These are phyloP conservation scores for Ophiocordyceps camponoti-saundersi DNA, from an alignment of 2,329 filamentous ascomycete species.

Conservation along the genomic window DNA sequence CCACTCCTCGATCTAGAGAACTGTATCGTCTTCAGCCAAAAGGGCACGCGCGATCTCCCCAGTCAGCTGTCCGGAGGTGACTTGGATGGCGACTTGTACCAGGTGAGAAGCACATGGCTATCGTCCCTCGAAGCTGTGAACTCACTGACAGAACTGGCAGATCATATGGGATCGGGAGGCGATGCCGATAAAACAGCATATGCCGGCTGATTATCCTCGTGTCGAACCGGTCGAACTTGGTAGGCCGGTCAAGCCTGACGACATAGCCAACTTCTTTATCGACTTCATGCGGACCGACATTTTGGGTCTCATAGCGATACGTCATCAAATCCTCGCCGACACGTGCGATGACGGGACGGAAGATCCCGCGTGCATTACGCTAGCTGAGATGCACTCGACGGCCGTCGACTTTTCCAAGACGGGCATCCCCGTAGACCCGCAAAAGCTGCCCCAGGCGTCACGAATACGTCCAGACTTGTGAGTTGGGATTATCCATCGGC, in stretches of 20 bases:
- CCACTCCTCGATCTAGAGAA: constrained; percentile 48
- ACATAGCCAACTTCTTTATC: constrained; percentile 73
- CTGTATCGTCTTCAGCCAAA: constrained; percentile 62
- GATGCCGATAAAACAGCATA: constrained; percentile 21
- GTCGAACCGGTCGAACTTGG: constrained; percentile 39
- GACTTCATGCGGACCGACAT: constrained; percentile 54
- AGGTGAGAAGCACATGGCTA: not conserved
- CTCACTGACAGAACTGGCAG: constrained; percentile 20
- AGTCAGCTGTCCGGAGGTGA: constrained; percentile 70
- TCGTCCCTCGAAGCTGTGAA: not conserved
- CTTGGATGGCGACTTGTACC: constrained; percentile 65
- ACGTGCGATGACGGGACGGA: constrained; percentile 31
- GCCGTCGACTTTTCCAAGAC: constrained; percentile 67
- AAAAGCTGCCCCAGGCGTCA: constrained; percentile 20
- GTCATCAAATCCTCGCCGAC: constrained; percentile 50
- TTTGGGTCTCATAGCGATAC: constrained; percentile 45
- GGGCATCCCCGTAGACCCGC: constrained; percentile 39
- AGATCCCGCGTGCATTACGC: constrained; percentile 28
- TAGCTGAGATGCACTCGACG: constrained; percentile 50
- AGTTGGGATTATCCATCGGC: constrained; percentile 10
- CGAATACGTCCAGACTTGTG: constrained; percentile 37
- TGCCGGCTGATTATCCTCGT: constrained; percentile 54
- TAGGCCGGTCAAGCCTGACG: constrained; percentile 37
- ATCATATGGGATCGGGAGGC: constrained; percentile 53
- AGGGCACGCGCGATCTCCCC: constrained; percentile 56